These are phyloP conservation scores for Pseudisothecium myosuroides DNA, from an alignment of 225 moss, liverwort and hornwort species.

Conservation along the genomic window DNA sequence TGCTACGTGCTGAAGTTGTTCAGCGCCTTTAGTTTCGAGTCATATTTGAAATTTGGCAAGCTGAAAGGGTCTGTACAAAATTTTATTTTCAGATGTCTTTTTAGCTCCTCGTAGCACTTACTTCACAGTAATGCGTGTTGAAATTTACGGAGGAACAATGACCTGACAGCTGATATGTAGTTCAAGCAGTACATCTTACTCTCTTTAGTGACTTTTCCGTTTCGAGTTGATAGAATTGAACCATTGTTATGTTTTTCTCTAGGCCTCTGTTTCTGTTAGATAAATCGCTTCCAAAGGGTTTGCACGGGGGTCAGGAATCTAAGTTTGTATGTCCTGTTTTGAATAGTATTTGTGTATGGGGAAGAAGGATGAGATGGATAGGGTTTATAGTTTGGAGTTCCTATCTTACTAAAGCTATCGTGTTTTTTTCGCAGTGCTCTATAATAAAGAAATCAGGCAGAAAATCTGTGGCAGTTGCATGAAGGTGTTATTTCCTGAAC, in stretches of 20 bases:
- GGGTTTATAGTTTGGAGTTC: not conserved
- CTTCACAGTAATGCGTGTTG: not conserved
- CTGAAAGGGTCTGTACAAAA: not conserved
- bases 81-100: not conserved
- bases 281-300: not conserved
- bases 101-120: not conserved
- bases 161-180: not conserved
- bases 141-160: not conserved
- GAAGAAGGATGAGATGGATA: not conserved
- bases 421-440: not conserved
- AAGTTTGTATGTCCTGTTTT: not conserved
- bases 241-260: not conserved
- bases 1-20: not conserved
- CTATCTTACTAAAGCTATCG: not conserved
- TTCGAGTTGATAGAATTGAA: not conserved
- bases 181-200: not conserved
- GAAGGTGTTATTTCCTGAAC: not conserved
- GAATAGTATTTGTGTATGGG: not conserved
- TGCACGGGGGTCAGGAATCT: not conserved
- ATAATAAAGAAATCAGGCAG: not conserved
- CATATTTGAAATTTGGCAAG: not conserved
- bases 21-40: not conserved
- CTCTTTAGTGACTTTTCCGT: not conserved
- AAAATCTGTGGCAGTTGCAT: constrained; percentile 7
- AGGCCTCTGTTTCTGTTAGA: not conserved